Evolutionary conservation across 345 rosid species (phyloP), one percentile per base, ranked within the genome.

Genomic region (Rhizophora apiculata): DNA sequence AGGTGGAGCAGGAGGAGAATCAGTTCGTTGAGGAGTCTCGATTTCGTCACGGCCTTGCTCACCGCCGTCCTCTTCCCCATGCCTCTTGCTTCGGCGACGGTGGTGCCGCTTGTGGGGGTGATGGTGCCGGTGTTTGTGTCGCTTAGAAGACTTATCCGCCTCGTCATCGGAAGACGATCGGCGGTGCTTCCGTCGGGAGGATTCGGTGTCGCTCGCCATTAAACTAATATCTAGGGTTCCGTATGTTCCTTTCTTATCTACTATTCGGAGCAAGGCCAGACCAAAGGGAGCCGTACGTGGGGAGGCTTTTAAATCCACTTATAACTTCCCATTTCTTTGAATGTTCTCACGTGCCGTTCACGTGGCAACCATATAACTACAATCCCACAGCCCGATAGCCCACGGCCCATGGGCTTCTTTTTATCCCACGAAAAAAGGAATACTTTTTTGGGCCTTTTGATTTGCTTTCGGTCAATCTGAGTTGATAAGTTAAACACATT

Each of bases 51-150:
- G 82, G 4, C 54, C 71, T 22, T 58, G 64, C 60, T 71, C 77
- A 20, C 63, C 34, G 29, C 63, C 34, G 29, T 88, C 89, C 29
- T 81, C 87, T 31, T 81, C 88, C 43, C 70, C 88, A 60, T 75
- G 85, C 78, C 80, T 90, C 82, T 80, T 87, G 78, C 85, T 83
- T 55, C 88, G 90, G 69, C 83, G 90, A 54, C 78, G 92, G 65
- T 75, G 85, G 24, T 79, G 92, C 39, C 83, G 88, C 60, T 60
- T 84, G 67, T 78, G 76, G 63, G 54, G 85, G 68, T 78, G 76
- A 59, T 78, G 91, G 68, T 84, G 98, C 65, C 93, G 94, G 70
- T 90, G 90, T 72, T 96, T 92, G 75, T 82, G 94, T 16, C 91
- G 93, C 69, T 90, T 89, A 8, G 88, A 78, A 24, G 90, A 84